Evolutionary conservation across 2,329 filamentous ascomycete genomes (phyloP), one percentile per base, ranked within the genome.

Genomic region (Dichotomopilus funicola): DNA sequence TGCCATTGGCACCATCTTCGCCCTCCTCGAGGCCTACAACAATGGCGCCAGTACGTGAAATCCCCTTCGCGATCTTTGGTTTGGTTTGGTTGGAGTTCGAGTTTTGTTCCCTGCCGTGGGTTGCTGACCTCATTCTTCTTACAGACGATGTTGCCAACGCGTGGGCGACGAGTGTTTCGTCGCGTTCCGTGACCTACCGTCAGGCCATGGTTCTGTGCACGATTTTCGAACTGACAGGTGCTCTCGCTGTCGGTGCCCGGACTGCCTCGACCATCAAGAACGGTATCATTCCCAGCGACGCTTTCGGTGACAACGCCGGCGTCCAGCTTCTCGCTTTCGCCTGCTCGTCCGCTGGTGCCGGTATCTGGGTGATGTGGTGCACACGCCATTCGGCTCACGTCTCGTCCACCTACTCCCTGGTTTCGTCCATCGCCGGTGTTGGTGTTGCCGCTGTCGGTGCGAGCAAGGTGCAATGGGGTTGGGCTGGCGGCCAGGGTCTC

Each of bases 61-160:
- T 36, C 31, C 31, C 37, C 13, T 13, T 40, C 40, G 34, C 19
- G n/a, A 13, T 27, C 9, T 42, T 42, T 42, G 8, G 11, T n/a
- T 47, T 12, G 1, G 31, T 12, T 5, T n/a, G 27, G 27, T 27
- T 45, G 45, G 19, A 27, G 2, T 27, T 48, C n/a, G 9, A 10
- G 27, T 12, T 9, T 33, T 34, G 45, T 19, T 33, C 10, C 31
- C 31, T 11, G 31, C 9, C 44, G 27, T 12, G 34, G 12, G 9
- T 47, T 6, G 6, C 36, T 42, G 19, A 33, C 40, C 19, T 42
- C 5, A 5, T 13, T 42, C 34, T n/a, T 33, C n/a, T 8, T 46
- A 51, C 57, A 86, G 83, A 91, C 71, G 88, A 91, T 86, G 88
- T 92, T 55, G 88, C 88, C 67, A 92, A 92, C 73, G 76, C 88